These are phyloP conservation scores for Solanum dulcamara DNA, from an alignment of 257 asterid species.

Conservation along the genomic window DNA sequence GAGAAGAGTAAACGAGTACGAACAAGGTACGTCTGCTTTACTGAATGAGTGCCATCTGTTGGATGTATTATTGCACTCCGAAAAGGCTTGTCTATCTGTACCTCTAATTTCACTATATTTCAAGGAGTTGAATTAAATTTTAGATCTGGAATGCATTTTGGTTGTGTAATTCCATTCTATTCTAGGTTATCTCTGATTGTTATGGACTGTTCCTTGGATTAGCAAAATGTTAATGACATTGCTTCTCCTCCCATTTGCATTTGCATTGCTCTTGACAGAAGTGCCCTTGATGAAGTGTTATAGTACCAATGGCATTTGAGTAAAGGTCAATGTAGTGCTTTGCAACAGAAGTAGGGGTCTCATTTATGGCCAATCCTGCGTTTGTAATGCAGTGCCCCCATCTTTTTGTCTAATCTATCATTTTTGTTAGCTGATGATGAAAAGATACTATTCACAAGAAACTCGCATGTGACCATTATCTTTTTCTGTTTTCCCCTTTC, in stretches of 20 bases:
- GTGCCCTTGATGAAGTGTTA: background rate
- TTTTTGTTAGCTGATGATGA: background rate
- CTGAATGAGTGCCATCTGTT: background rate
- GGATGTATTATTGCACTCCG: background rate
- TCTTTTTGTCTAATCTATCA: background rate
- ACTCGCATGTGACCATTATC: background rate
- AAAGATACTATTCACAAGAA: background rate
- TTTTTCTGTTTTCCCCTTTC: background rate
- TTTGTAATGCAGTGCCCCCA: background rate
- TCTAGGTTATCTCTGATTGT: background rate
- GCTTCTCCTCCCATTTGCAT: background rate
- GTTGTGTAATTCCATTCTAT: background rate
- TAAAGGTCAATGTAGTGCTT: background rate
- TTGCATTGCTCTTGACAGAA: background rate
- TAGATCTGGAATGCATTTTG: background rate
- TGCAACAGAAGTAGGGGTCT: background rate
- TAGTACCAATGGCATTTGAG: background rate
- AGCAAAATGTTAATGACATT: background rate
- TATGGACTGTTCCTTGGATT: background rate
- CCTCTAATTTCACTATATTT: background rate
- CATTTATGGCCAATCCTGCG: background rate
- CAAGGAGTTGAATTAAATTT: background rate
- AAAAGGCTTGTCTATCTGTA: background rate
- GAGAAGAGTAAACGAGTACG: conserved; percentile 72
- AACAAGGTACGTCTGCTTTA: conserved; percentile 44